Percentiles rank a stretch among this genome's conserved stretches.
phyloP scores from a whole-genome alignment of 2,329 filamentous ascomycete species.

The Leptosphaerulina australis region DNA sequence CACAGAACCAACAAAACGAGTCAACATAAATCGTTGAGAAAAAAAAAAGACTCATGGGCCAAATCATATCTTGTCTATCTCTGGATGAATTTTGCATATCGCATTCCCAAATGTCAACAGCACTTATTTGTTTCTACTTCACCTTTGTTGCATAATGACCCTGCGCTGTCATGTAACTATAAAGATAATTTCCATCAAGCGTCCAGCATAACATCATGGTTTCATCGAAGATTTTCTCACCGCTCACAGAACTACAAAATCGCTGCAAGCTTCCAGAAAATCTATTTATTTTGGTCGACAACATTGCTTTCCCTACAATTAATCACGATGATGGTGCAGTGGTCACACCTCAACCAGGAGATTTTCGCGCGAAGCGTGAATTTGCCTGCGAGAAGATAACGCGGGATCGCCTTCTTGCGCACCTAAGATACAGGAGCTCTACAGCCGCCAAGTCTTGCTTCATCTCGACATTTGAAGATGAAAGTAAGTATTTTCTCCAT shows the following conservation, averaged over 20 bases:
- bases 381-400: neutral
- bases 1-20: neutral
- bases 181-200: neutral
- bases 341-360: neutral
- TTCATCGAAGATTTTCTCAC: neutral
- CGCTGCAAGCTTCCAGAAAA: neutral
- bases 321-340: neutral
- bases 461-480: constrained; percentile 3
- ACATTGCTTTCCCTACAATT: neutral
- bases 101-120: neutral
- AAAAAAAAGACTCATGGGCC: no score
- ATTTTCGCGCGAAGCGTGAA: neutral
- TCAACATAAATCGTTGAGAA: no score
- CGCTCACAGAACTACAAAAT: neutral
- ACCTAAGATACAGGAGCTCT: neutral
- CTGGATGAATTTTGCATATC: neutral
- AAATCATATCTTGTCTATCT: neutral
- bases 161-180: neutral
- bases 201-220: neutral
- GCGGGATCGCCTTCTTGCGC: neutral
- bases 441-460: neutral
- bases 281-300: neutral
- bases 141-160: neutral
- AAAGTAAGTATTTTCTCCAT: neutral
- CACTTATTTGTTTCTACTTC: neutral